These are phyloP conservation scores for Botrytis sinoallii DNA, from an alignment of 2,329 filamentous ascomycete genomes.

Conservation along the genomic window DNA sequence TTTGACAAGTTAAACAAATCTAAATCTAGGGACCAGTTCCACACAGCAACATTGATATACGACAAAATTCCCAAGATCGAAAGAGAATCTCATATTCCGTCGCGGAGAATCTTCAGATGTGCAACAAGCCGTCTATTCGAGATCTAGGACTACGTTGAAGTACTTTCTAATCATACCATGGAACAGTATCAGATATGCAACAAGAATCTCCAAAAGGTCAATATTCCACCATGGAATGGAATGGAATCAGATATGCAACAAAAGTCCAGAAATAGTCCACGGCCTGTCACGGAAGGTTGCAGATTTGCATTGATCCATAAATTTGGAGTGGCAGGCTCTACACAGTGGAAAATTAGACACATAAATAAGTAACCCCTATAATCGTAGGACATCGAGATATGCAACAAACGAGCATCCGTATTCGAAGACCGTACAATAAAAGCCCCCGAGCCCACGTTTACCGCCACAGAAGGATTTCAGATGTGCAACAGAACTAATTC, in stretches of 20 bases:
- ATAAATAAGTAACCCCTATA: too few species aligned
- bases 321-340: too few species aligned
- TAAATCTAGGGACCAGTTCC: background rate
- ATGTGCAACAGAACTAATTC: background rate
- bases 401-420: too few species aligned
- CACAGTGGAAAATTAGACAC: too few species aligned
- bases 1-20: background rate
- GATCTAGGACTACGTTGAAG: background rate
- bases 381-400: too few species aligned
- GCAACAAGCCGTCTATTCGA: background rate
- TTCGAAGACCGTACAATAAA: too few species aligned
- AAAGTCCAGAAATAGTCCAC: too few species aligned
- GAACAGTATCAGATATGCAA: background rate
- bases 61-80: accelerated
- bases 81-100: background rate
- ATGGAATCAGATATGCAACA: background rate
- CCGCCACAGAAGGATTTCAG: background rate
- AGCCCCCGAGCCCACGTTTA: accelerated
- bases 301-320: too few species aligned
- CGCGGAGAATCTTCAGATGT: background rate
- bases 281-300: background rate
- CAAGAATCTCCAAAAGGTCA: too few species aligned
- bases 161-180: background rate
- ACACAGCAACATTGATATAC: background rate
- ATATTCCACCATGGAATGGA: background rate